A percentile compares a stretch with the other conserved stretches of the same genome.
phyloP scores from a whole-genome alignment of 2,329 filamentous ascomycete genomes.

The Alternaria sp. region DNA sequence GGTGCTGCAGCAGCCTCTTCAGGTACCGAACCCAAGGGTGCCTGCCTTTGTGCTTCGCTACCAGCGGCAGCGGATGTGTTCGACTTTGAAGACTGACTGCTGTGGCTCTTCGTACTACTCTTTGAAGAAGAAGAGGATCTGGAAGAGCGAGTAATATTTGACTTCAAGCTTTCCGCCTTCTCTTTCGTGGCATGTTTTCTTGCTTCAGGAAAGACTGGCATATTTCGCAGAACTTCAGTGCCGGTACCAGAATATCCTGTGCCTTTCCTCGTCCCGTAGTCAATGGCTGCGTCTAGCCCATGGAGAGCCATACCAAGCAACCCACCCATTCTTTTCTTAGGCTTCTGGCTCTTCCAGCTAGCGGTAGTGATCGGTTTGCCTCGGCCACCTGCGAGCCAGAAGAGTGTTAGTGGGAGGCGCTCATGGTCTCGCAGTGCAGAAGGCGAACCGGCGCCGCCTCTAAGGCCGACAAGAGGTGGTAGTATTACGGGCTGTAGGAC shows the following conservation, averaged over 20 bases:
- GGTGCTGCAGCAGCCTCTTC: not conserved
- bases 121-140: not conserved
- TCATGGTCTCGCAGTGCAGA: conserved; percentile 14
- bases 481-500: not conserved
- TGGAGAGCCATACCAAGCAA: conserved; percentile 37
- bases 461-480: conserved; percentile 14
- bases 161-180: conserved; percentile 2
- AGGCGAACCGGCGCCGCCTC: conserved; percentile 30
- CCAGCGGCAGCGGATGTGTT: not conserved
- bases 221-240: not conserved
- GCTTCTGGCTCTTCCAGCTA: conserved; percentile 35
- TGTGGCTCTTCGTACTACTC: not conserved
- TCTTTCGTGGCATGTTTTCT: not conserved
- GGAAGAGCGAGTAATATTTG: not conserved
- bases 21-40: not conserved
- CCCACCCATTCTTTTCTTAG: conserved; percentile 36
- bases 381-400: conserved; percentile 39
- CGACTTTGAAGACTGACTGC: not conserved
- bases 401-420: conserved; percentile 28
- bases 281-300: conserved; percentile 14
- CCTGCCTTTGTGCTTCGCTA: not conserved
- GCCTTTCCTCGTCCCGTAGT: not conserved
- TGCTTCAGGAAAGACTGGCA: not conserved
- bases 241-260: accelerated
- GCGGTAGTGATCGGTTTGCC: conserved; percentile 21